Percentiles rank a stretch among this genome's conserved stretches.
phyloP scores from a whole-genome alignment of 179 eudicot genomes.

The Beta macrorhiza region DNA sequence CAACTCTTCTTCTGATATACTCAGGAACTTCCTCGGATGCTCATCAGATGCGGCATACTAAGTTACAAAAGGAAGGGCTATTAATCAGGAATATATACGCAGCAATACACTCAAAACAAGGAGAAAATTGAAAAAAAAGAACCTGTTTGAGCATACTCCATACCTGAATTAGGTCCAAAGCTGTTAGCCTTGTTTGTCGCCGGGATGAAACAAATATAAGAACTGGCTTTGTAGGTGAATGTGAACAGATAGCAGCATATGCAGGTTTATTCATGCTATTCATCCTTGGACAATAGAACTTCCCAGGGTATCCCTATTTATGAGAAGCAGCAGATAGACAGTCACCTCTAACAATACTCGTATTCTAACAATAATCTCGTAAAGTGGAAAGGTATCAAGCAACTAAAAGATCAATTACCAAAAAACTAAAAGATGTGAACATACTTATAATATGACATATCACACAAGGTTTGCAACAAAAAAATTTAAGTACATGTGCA shows the following conservation, averaged over 20 bases:
- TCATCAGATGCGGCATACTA: constrained; percentile 98
- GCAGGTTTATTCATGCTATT: constrained; percentile 99
- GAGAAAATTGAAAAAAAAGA: not conserved
- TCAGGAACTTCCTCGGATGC: constrained; percentile 75
- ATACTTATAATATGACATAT: not conserved
- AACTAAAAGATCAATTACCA: not conserved
- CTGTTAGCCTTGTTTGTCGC: constrained; percentile 98
- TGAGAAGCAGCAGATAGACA: constrained; percentile 15
- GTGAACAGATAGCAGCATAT: constrained; percentile 93
- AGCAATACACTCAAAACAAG: not conserved
- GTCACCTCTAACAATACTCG: not conserved
- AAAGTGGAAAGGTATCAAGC: not conserved
- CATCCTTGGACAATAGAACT: constrained; percentile 98
- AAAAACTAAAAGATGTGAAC: not conserved
- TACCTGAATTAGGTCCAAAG: constrained; percentile 97
- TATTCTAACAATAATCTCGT: not conserved
- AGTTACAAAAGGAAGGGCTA: constrained; percentile 13
- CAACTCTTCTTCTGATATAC: constrained; percentile 70
- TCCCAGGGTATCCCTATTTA: constrained; percentile 93
- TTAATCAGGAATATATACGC: not conserved
- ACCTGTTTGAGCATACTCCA: not conserved
- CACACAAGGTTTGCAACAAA: too few relatives aligned
- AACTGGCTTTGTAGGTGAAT: constrained; percentile 98
- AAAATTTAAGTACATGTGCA: not conserved
- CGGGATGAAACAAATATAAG: constrained; percentile 97